Evolutionary conservation across 23 red algal genomes (phyloP), one percentile per base, ranked within the genome.

Genomic region (Gracilaria gracilis): DNA sequence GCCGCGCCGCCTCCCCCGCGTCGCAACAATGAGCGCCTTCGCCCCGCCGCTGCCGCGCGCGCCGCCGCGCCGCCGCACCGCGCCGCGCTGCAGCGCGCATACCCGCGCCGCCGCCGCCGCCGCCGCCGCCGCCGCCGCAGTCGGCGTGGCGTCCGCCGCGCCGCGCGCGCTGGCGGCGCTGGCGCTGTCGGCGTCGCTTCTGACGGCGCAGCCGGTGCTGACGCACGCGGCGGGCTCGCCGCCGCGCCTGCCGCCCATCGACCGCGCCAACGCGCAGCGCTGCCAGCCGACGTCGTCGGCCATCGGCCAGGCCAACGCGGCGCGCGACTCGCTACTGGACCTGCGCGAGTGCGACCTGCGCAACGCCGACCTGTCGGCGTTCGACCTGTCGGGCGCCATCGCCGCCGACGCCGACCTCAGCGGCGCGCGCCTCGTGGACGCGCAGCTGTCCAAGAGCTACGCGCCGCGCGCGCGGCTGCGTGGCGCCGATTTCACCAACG

Each of bases 281-380:
- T 92, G 89, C 57, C 9, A 39, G 77, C 89, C 89, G 9, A 47
- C 88, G 25, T 98, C 96, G 9, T 95, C 93, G 23, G 82, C 96
- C 25, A 98, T 98, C 20, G 96, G 96, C 6, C 93, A 95, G 57
- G 96, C 96, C 25, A 98, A 98, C 81, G 96, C 96, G 34, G 93
- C 93, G 16, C 83, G 96, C 21, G 96, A 98, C 83, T 84, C 54
- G 27, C 70, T 95, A 0, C 81, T 98, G 7, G 93, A 98, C 58
- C 57, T 89, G 14, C 92, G 96, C 40, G 88, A 95, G 47, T 98
- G 96, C 89, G 79, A 95, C 71, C 88, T 98, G 21, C 61, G 81
- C 57, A 58, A 39, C 20, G 21, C 27, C 34, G 83, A 98, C 34
- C 81, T 98, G 0, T 59, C 40, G 48, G 76, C 85, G 1, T 98